Evolutionary conservation across 768 basidiomycete genomes (phyloP).

Genomic region (Suillus cothurnatus): DNA sequence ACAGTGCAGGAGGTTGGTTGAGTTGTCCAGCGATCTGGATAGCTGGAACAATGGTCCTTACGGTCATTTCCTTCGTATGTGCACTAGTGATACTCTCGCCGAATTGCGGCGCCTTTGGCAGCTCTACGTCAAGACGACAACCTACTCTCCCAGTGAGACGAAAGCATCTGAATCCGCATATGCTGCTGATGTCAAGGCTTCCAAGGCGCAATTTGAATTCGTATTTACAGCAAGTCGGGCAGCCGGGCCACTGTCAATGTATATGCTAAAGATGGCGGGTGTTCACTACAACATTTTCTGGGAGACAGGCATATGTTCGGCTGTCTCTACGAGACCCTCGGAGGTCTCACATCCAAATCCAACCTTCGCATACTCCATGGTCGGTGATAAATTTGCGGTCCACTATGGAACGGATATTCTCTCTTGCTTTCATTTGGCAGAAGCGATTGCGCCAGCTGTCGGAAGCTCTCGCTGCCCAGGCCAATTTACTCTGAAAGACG

Average conservation of each 20-base stretch:
- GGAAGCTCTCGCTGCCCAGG: not conserved
- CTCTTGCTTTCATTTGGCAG: conserved; percentile 35
- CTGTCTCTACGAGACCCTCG: conserved; percentile 18
- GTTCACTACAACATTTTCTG: conserved; percentile 30
- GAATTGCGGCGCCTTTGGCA: conserved; percentile 26
- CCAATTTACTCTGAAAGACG: not conserved
- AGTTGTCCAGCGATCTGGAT: conserved; percentile 18
- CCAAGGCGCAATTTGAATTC: not conserved
- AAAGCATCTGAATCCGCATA: conserved; percentile 21
- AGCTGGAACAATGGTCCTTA: conserved; percentile 32
- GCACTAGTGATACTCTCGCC: conserved; percentile 26
- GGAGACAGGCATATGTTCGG: conserved; percentile 28
- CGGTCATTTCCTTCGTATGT: conserved; percentile 24
- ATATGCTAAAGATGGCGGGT: conserved; percentile 10
- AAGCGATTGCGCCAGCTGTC: conserved; percentile 18
- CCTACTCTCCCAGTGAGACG: conserved; percentile 15
- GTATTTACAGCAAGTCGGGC: conserved; percentile 25
- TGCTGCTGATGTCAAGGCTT: conserved; percentile 23
- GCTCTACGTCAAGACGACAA: conserved; percentile 16
- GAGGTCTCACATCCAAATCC: conserved; percentile 27
- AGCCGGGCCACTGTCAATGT: conserved; percentile 26
- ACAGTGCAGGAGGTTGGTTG: conserved; percentile 29
- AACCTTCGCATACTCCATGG: conserved; percentile 30
- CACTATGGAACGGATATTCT: conserved; percentile 35
- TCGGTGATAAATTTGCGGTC: conserved; percentile 24